Percentiles rank a stretch among this genome's conserved stretches.
Conservation (phyloP, 1,139 yeast species). For the Yamadazyma atmosphaerica region DNA sequence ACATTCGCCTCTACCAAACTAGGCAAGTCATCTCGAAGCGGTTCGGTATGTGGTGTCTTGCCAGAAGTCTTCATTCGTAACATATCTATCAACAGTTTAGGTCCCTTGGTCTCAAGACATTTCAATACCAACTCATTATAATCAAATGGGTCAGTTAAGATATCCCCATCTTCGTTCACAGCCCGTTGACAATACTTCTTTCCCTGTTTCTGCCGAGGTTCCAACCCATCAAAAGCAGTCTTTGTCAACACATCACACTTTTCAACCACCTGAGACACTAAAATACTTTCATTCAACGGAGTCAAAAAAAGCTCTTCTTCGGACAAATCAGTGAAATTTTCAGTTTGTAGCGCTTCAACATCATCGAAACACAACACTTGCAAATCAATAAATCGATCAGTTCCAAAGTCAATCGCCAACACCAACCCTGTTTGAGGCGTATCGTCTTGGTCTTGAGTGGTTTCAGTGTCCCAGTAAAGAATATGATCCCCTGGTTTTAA, state of each 20-base stretch:
- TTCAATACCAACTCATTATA: background rate
- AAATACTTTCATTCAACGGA: conserved; percentile 35
- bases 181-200: conserved; percentile 37
- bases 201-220: background rate
- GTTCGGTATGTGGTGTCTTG: too few species aligned
- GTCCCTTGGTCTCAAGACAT: background rate
- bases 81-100: background rate
- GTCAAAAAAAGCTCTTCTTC: conserved; percentile 45
- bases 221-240: background rate
- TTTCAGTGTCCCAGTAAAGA: conserved; percentile 22
- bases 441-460: conserved; percentile 17
- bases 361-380: conserved; percentile 37
- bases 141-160: conserved; percentile 17
- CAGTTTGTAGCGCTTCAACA: background rate
- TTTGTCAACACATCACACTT: background rate
- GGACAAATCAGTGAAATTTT: conserved; percentile 3
- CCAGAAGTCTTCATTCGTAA: too few species aligned
- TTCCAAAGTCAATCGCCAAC: conserved; percentile 42
- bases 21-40: too few species aligned
- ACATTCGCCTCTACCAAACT: too few species aligned
- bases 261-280: conserved; percentile 17
- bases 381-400: conserved; percentile 37
- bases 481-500: conserved; percentile 44
- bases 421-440: conserved; percentile 29
- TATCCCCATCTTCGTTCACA: conserved; percentile 31